Evolutionary conservation across 352 stramenopile species (phyloP).

Genomic region (Phytophthora cactorum): DNA sequence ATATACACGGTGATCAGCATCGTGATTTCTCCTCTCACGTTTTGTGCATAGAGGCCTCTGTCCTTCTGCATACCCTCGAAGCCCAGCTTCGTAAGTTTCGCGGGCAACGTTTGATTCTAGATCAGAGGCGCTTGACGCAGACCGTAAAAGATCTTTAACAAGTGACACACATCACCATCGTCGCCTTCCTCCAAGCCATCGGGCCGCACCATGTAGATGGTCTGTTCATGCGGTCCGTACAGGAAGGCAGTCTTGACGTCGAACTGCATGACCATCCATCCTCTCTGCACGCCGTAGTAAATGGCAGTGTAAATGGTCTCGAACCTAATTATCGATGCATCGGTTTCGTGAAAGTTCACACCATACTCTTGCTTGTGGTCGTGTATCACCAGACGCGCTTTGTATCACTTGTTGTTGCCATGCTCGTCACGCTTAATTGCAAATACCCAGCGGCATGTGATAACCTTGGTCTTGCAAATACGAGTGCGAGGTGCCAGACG

Average conservation of each 20-base stretch:
- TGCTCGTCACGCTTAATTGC: constrained; percentile 17
- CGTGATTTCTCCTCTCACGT: constrained; percentile 4
- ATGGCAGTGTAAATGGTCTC: constrained; percentile 22
- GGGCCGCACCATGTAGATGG: constrained; percentile 12
- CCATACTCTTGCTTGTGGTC: constrained; percentile 28
- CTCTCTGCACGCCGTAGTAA: constrained; percentile 12
- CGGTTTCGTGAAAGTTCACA: constrained; percentile 27
- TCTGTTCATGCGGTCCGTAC: constrained; percentile 2
- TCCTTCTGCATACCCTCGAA: constrained; percentile 2
- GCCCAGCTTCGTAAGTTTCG: background rate
- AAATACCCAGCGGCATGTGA: constrained; percentile 22
- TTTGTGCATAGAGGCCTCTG: constrained; percentile 5
- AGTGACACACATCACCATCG: background rate
- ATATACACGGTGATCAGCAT: constrained; percentile 11
- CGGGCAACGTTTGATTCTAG: constrained; percentile 15
- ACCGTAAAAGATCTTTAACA: constrained; percentile 23
- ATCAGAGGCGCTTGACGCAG: constrained; percentile 5
- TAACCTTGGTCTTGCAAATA: constrained; percentile 8
- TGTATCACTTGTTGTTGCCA: constrained; percentile 16
- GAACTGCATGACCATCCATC: constrained; percentile 12
- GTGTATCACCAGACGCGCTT: constrained; percentile 23
- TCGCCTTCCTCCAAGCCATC: background rate
- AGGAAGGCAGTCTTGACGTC: constrained; percentile 25
- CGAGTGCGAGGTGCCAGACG: background rate
- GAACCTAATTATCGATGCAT: constrained; percentile 23